A percentile compares a stretch with the other conserved stretches of the same genome.
phyloP scores from a whole-genome alignment of 2,329 filamentous ascomycete species.

The Aschersonia sp. region DNA sequence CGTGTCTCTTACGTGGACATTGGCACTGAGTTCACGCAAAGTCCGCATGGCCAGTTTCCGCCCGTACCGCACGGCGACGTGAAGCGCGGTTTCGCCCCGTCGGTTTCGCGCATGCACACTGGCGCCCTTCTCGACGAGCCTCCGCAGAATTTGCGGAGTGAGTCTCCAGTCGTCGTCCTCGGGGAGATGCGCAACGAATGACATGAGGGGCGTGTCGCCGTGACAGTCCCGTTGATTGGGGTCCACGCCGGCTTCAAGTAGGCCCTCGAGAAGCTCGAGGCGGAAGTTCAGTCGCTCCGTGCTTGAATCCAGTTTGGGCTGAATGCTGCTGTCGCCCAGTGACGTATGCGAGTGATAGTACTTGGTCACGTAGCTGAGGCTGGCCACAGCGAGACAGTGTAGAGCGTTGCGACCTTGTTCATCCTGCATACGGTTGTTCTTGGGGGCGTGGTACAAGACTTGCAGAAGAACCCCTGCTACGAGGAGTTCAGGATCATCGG shows the following conservation, averaged over 20 bases:
- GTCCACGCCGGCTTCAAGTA: slow-evolving; percentile 26
- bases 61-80: slow-evolving; percentile 37
- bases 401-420: slow-evolving; percentile 38
- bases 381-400: slow-evolving; percentile 41
- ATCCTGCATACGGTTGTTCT: slow-evolving; percentile 11
- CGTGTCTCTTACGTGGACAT: slow-evolving; percentile 29
- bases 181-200: slow-evolving; percentile 34
- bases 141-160: slow-evolving; percentile 29
- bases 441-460: neutral
- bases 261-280: slow-evolving; percentile 9
- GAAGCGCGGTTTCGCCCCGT: slow-evolving; percentile 38
- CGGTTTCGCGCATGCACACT: slow-evolving; percentile 35
- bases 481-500: no score
- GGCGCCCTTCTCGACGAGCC: slow-evolving; percentile 27
- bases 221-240: slow-evolving; percentile 36
- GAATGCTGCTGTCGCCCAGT: slow-evolving; percentile 8
- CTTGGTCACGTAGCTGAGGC: slow-evolving; percentile 26
- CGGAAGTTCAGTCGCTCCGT: slow-evolving; percentile 15
- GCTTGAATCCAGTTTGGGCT: slow-evolving; percentile 19
- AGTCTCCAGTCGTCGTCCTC: slow-evolving; percentile 35
- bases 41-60: slow-evolving; percentile 35
- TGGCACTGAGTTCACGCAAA: slow-evolving; percentile 30
- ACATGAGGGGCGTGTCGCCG: slow-evolving; percentile 41
- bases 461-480: neutral
- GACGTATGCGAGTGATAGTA: slow-evolving; percentile 11